Conservation (phyloP, 495 filamentous ascomycete genomes). For the Penicillium parvum region DNA sequence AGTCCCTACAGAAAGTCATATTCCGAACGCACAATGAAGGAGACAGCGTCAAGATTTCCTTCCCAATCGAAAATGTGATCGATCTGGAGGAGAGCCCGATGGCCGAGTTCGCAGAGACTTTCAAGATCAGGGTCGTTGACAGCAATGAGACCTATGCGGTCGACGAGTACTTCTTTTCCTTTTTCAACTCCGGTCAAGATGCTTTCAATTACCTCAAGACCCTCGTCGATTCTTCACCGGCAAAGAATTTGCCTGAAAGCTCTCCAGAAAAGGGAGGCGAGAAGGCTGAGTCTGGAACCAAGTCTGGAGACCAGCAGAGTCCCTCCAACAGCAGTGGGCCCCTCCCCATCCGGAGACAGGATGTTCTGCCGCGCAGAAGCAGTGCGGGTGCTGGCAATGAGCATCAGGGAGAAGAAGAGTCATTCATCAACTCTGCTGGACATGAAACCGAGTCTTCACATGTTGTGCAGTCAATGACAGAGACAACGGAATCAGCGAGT, state of each 20-base stretch:
- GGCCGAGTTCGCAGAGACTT: constrained; percentile 87
- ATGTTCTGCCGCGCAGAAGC: constrained; percentile 30
- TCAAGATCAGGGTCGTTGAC: constrained; percentile 89
- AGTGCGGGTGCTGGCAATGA: constrained; percentile 57
- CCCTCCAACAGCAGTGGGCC: constrained; percentile 27
- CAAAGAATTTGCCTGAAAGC: constrained; percentile 26
- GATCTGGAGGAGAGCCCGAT: constrained; percentile 91
- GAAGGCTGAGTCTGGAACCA: constrained; percentile 12
- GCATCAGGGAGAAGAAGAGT: constrained; percentile 68
- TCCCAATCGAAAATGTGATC: constrained; percentile 84
- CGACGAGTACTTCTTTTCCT: constrained; percentile 98
- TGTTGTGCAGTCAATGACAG: constrained; percentile 66
- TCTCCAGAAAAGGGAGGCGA: background rate
- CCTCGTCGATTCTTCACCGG: constrained; percentile 62
- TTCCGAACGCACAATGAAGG: constrained; percentile 95
- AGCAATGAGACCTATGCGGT: constrained; percentile 91
- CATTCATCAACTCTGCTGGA: constrained; percentile 67
- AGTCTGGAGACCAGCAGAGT: constrained; percentile 21
- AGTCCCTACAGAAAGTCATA: constrained; percentile 87
- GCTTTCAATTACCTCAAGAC: constrained; percentile 74
- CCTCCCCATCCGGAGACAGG: constrained; percentile 18
- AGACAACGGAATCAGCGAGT: constrained; percentile 75
- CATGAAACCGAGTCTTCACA: constrained; percentile 64
- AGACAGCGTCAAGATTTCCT: constrained; percentile 92
- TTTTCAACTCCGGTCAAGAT: constrained; percentile 83